Evolutionary conservation across 1,284 basidiomycete species (phyloP).

Genomic region (Trametes pubescens): DNA sequence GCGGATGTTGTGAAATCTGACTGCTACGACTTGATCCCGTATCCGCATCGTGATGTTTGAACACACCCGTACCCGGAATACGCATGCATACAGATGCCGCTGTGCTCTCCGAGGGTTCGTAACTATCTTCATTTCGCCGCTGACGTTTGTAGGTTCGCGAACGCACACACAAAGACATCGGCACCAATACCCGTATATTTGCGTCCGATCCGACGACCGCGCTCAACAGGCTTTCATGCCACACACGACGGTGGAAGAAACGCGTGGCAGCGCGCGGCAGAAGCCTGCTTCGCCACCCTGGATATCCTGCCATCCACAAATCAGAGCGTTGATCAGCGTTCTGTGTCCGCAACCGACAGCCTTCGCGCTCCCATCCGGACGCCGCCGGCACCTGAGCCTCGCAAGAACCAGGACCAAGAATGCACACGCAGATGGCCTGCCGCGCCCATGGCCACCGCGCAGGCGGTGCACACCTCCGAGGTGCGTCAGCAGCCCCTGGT

Average conservation of each 20-base stretch:
- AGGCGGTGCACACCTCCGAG: neutral
- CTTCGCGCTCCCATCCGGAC: slow-evolving; percentile 6
- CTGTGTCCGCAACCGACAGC: slow-evolving; percentile 8
- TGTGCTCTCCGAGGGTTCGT: neutral
- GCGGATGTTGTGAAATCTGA: slow-evolving; percentile 1
- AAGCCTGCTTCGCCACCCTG: slow-evolving; percentile 10
- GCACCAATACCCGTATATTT: neutral
- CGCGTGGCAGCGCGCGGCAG: slow-evolving; percentile 17
- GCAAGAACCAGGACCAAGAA: slow-evolving; percentile 4
- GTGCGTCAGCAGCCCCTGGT: neutral
- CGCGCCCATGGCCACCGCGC: neutral
- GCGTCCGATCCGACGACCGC: neutral
- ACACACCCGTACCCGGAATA: slow-evolving; percentile 7
- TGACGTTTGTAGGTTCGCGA: neutral
- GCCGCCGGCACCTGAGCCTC: slow-evolving; percentile 13
- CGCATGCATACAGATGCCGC: neutral
- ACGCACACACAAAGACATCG: neutral
- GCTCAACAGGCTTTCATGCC: neutral
- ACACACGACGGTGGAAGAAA: slow-evolving; percentile 8
- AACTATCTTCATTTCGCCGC: neutral
- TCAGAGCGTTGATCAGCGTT: slow-evolving; percentile 21
- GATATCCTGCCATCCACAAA: slow-evolving; percentile 8
- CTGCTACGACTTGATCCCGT: slow-evolving; percentile 12
- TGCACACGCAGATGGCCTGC: neutral
- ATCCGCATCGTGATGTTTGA: slow-evolving; percentile 17